Conservation (phyloP, 495 filamentous ascomycete genomes). For the Aspergillus sclerotioniger region DNA sequence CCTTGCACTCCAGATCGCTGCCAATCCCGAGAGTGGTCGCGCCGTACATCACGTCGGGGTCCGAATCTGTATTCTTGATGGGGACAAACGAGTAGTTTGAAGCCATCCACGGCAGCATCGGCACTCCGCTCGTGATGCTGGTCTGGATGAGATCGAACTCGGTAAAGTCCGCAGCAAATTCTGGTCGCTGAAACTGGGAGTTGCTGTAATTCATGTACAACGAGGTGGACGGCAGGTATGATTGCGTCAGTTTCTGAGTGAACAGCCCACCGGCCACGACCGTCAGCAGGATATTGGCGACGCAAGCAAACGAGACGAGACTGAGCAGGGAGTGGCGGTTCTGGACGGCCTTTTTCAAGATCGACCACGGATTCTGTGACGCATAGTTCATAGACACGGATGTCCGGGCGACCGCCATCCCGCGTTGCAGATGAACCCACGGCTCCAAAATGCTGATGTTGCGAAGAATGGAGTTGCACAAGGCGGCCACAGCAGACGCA, state of each 20-base stretch:
- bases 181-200: constrained; percentile 30
- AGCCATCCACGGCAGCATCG: constrained; percentile 38
- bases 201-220: constrained; percentile 36
- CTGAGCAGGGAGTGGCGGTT: constrained; percentile 33
- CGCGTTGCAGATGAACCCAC: constrained; percentile 45
- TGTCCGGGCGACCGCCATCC: constrained; percentile 27
- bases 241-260: constrained; percentile 34
- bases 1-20: constrained; percentile 27
- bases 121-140: constrained; percentile 39
- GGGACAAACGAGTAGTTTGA: constrained; percentile 38
- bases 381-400: constrained; percentile 42
- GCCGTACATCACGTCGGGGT: constrained; percentile 29
- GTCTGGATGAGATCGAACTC: constrained; percentile 44
- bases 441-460: constrained; percentile 43
- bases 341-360: constrained; percentile 33
- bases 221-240: constrained; percentile 24
- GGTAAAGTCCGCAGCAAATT: constrained; percentile 40
- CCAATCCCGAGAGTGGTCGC: constrained; percentile 37
- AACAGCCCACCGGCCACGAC: constrained; percentile 41
- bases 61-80: constrained; percentile 22
- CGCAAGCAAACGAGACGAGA: constrained; percentile 36
- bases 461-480: constrained; percentile 42
- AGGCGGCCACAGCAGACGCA: constrained; percentile 34
- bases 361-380: constrained; percentile 35
- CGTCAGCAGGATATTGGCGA: constrained; percentile 35